These are phyloP conservation scores for Mrakia blollopis DNA, from an alignment of 768 basidiomycete genomes.

Conservation along the genomic window DNA sequence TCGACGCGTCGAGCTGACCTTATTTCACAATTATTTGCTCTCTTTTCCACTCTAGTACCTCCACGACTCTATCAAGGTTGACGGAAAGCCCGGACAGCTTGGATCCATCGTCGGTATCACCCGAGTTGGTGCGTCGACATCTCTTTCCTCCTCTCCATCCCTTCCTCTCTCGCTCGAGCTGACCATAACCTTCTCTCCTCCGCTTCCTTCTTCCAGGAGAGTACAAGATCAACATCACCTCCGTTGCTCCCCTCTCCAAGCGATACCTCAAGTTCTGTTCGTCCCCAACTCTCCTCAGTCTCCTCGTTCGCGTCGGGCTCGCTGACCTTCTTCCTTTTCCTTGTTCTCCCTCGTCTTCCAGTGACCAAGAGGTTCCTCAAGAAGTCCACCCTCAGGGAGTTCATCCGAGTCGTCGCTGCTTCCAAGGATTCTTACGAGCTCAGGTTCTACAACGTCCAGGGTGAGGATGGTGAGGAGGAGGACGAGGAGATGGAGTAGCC, in stretches of 20 bases:
- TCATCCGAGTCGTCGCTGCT: conserved; percentile 71
- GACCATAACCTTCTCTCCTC: not conserved
- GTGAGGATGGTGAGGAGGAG: conserved; percentile 26
- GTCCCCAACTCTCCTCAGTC: not conserved
- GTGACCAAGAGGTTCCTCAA: conserved; percentile 33
- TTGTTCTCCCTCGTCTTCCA: too few species aligned
- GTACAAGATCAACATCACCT: conserved; percentile 76
- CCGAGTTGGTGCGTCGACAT: conserved; percentile 65
- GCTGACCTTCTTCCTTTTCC: not conserved
- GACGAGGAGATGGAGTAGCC: conserved; percentile 28
- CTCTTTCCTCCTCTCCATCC: not conserved
- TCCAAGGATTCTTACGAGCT: conserved; percentile 90
- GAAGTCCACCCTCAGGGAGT: conserved; percentile 32
- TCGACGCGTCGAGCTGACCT: conserved; percentile 1
- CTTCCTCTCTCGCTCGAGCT: not conserved
- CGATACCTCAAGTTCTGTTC: conserved; percentile 33
- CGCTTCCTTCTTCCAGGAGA: conserved; percentile 40
- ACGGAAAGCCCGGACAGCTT: conserved; percentile 45
- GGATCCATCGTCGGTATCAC: conserved; percentile 73
- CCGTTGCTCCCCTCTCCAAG: conserved; percentile 81
- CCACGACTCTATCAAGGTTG: conserved; percentile 33
- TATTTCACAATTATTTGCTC: too few species aligned
- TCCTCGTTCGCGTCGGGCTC: not conserved
- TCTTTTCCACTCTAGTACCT: conserved; percentile 21
- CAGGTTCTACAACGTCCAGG: conserved; percentile 60